These are phyloP conservation scores for Auriscalpium microsporum DNA, from an alignment of 768 basidiomycete species.

Conservation along the genomic window DNA sequence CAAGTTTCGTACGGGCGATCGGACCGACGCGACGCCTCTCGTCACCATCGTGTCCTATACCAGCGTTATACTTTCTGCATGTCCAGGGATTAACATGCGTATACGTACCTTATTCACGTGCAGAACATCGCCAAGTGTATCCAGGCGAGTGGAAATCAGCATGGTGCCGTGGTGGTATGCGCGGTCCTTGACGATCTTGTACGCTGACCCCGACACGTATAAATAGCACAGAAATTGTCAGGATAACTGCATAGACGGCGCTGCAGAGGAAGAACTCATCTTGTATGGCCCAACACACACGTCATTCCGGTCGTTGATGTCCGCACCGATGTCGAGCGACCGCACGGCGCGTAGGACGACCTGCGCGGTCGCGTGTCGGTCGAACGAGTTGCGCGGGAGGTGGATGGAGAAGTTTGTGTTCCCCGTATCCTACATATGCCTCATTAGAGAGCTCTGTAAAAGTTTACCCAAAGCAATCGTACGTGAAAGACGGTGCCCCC, in stretches of 20 bases:
- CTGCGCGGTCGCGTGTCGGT: constrained; percentile 68
- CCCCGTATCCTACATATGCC: constrained; percentile 70
- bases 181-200: constrained; percentile 84
- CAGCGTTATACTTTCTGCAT: neutral
- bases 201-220: constrained; percentile 95
- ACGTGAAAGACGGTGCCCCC: constrained; percentile 98
- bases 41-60: constrained; percentile 69
- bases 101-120: constrained; percentile 50
- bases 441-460: neutral
- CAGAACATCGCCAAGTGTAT: constrained; percentile 64
- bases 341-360: constrained; percentile 72
- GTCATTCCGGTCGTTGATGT: constrained; percentile 86
- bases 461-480: constrained; percentile 18
- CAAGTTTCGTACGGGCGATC: constrained; percentile 88
- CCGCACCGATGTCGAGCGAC: constrained; percentile 65
- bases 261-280: constrained; percentile 49
- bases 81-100: neutral
- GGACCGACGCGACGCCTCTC: constrained; percentile 83
- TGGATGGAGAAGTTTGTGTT: constrained; percentile 98
- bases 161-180: constrained; percentile 99
- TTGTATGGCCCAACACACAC: constrained; percentile 79
- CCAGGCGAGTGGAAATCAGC: constrained; percentile 79
- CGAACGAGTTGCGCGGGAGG: constrained; percentile 71
- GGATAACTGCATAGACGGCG: constrained; percentile 7
- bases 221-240: constrained; percentile 4